Percentiles rank a stretch among this genome's conserved stretches.
phyloP scores from a whole-genome alignment of 345 rosid genomes.

The Clarkia xantiana region DNA sequence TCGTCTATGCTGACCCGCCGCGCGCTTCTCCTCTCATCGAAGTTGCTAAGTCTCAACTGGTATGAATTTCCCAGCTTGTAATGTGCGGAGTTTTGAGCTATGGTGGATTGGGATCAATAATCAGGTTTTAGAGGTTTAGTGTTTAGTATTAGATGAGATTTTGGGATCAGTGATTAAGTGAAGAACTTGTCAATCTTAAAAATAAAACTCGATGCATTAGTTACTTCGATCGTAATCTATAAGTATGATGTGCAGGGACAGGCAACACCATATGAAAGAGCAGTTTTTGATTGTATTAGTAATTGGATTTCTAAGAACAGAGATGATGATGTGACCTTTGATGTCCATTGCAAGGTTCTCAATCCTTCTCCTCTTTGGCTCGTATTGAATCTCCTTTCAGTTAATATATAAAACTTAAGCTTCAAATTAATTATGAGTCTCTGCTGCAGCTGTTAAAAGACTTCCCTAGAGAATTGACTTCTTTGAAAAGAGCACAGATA shows the following conservation, averaged over 20 bases:
- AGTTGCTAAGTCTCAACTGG: constrained; percentile 51
- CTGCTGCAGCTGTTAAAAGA: constrained; percentile 45
- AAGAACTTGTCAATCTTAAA: too few relatives aligned
- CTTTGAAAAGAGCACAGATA: constrained; percentile 65
- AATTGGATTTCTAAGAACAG: constrained; percentile 41
- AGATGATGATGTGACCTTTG: constrained; percentile 59
- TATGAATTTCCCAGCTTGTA: constrained; percentile 14
- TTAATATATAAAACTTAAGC: background rate
- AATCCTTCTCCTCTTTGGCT: background rate
- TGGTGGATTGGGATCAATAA: background rate
- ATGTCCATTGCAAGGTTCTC: constrained; percentile 47
- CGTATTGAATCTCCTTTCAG: background rate
- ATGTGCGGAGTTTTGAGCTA: background rate
- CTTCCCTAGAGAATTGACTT: constrained; percentile 58
- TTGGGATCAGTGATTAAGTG: background rate
- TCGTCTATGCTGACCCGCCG: constrained; percentile 31
- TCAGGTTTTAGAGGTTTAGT: background rate
- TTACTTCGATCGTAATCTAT: background rate
- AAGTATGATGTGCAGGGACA: constrained; percentile 30
- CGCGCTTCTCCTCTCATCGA: constrained; percentile 21
- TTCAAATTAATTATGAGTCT: background rate
- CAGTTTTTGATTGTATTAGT: constrained; percentile 40
- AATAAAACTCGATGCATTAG: too few relatives aligned
- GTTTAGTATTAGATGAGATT: background rate
- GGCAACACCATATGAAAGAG: constrained; percentile 64